Evolutionary conservation across 2,329 filamentous ascomycete species (phyloP).

Genomic region (Alternaria sp.): DNA sequence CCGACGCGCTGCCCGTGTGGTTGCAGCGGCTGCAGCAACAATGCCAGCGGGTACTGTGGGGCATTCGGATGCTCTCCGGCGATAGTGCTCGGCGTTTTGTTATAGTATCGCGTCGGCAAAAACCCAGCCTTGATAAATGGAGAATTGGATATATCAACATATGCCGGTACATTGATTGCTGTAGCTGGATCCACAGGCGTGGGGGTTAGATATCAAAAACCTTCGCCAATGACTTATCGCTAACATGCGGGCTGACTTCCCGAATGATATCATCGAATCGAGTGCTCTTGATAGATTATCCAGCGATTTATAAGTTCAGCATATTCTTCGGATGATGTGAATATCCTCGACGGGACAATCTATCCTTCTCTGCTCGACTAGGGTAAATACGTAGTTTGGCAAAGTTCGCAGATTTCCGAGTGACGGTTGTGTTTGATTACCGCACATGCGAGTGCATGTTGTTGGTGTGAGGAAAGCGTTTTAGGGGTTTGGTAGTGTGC

Average conservation of each 20-base stretch:
- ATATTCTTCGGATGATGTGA: not conserved
- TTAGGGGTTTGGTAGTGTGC: not conserved
- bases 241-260: not conserved
- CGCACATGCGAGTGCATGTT: no score
- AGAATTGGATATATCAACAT: conserved; percentile 10
- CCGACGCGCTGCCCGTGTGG: conserved; percentile 8
- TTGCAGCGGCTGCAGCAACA: conserved; percentile 1
- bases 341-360: not conserved
- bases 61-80: conserved; percentile 21
- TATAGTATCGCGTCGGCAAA: conserved; percentile 13
- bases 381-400: not conserved
- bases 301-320: not conserved
- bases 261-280: not conserved
- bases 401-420: no score
- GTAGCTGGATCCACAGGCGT: conserved; percentile 5
- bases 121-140: conserved; percentile 2
- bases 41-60: conserved; percentile 20
- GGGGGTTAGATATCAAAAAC: not conserved
- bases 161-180: conserved; percentile 16
- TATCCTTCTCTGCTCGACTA: not conserved
- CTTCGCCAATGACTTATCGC: not conserved
- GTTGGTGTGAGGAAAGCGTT: no score
- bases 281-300: not conserved
- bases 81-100: conserved; percentile 24
- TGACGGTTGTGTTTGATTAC: no score